Conservation (phyloP, 2,329 filamentous ascomycete genomes). For the Fusarium coicis region DNA sequence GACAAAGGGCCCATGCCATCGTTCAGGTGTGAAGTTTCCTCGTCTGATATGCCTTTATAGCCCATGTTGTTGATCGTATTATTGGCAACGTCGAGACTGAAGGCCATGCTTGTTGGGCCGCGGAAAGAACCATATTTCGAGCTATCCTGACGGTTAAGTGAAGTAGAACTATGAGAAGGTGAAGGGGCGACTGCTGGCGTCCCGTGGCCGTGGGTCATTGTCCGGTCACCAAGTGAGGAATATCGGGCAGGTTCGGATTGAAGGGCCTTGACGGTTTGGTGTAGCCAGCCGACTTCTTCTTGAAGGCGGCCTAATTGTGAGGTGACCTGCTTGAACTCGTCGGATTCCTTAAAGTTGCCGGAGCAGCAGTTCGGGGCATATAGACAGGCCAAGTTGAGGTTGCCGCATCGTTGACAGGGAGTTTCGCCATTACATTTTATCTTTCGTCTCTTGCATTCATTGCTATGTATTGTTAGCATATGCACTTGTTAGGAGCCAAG, state of each 20-base stretch:
- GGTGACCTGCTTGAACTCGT: constrained; percentile 87
- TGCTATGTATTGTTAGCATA: constrained; percentile 55
- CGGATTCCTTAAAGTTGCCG: constrained; percentile 90
- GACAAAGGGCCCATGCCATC: constrained; percentile 34
- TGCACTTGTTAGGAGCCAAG: background rate
- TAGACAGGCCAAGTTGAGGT: constrained; percentile 72
- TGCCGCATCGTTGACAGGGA: constrained; percentile 74
- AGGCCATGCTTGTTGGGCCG: constrained; percentile 86
- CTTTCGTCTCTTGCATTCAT: constrained; percentile 80
- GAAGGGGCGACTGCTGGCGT: constrained; percentile 52
- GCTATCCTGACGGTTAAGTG: constrained; percentile 54
- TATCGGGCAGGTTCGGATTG: constrained; percentile 64
- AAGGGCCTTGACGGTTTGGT: constrained; percentile 75
- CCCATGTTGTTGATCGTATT: constrained; percentile 91
- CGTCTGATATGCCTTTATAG: constrained; percentile 73
- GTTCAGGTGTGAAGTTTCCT: constrained; percentile 64
- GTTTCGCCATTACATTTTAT: constrained; percentile 79
- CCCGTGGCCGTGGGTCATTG: constrained; percentile 49
- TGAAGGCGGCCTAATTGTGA: constrained; percentile 79
- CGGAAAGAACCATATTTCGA: constrained; percentile 75
- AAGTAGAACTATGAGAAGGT: constrained; percentile 55
- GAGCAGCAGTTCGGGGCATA: constrained; percentile 75
- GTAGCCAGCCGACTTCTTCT: constrained; percentile 84
- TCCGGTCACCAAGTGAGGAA: constrained; percentile 56
- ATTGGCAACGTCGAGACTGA: constrained; percentile 87